phyloP scores from a whole-genome alignment of 805 yeast genomes.

The Lachancea fermentati region DNA sequence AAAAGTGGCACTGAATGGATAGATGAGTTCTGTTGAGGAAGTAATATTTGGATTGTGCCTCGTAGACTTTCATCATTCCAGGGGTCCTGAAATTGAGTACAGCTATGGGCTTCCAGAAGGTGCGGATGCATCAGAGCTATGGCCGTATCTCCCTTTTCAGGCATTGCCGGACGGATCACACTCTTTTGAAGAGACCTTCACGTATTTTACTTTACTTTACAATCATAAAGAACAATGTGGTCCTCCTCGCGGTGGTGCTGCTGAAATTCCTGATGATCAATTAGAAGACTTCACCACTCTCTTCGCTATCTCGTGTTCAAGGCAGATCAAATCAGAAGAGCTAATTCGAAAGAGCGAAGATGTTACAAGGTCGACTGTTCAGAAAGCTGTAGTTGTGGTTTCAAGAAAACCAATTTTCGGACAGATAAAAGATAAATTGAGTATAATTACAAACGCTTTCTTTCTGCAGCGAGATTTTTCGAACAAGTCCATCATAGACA shows the following conservation, averaged over 20 bases:
- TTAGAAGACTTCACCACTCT: conserved; percentile 48
- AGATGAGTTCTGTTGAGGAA: background rate
- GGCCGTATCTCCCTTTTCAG: conserved; percentile 90
- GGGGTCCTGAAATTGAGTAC: conserved; percentile 95
- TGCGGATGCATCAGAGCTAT: conserved; percentile 37
- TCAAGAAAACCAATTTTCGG: conserved; percentile 81
- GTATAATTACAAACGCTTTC: conserved; percentile 81
- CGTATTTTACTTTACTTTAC: conserved; percentile 78
- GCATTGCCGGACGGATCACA: conserved; percentile 97
- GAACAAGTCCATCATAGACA: conserved; percentile 61
- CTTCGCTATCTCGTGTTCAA: conserved; percentile 92
- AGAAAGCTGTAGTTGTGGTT: conserved; percentile 85
- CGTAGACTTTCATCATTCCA: conserved; percentile 85
- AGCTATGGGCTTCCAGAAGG: conserved; percentile 54
- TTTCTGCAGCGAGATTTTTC: conserved; percentile 75
- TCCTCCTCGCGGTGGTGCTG: conserved; percentile 39
- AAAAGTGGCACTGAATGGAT: background rate
- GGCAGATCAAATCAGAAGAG: conserved; percentile 67
- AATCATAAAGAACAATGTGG: conserved; percentile 42
- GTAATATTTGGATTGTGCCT: conserved; percentile 77
- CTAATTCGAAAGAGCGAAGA: conserved; percentile 53
- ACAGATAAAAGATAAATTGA: conserved; percentile 82
- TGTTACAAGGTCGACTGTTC: conserved; percentile 81
- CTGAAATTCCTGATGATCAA: conserved; percentile 34
- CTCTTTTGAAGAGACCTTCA: conserved; percentile 85